Evolutionary conservation across 306 rosid species (phyloP).

Genomic region (Argentina anserina): DNA sequence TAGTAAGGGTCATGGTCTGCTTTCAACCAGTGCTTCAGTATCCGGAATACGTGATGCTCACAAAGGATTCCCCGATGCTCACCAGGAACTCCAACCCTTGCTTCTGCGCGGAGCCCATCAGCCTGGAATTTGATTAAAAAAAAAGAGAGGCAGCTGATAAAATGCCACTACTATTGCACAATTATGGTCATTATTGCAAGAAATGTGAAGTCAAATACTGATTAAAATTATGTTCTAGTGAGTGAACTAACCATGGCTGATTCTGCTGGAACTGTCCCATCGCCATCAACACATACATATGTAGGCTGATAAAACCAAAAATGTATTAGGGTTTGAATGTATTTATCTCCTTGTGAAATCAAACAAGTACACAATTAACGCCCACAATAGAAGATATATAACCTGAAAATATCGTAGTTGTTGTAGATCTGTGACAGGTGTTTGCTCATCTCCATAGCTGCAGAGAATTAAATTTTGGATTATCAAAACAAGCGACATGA

Average conservation of each 20-base stretch:
- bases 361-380: slow-evolving; percentile 5
- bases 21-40: slow-evolving; percentile 86
- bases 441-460: slow-evolving; percentile 78
- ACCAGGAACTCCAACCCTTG: slow-evolving; percentile 88
- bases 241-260: slow-evolving; percentile 71
- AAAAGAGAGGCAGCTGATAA: background rate
- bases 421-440: slow-evolving; percentile 66
- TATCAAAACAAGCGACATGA: background rate
- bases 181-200: background rate
- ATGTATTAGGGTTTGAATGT: slow-evolving; percentile 1
- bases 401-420: slow-evolving; percentile 63
- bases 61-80: slow-evolving; percentile 85
- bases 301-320: slow-evolving; percentile 55
- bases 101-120: slow-evolving; percentile 86
- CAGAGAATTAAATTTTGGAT: slow-evolving; percentile 27
- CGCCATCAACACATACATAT: slow-evolving; percentile 75
- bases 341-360: slow-evolving; percentile 5
- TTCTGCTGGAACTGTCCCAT: slow-evolving; percentile 89
- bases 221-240: background rate
- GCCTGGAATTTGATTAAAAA: slow-evolving; percentile 44
- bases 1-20: slow-evolving; percentile 90
- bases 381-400: slow-evolving; percentile 7
- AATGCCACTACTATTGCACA: background rate
- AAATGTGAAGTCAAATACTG: background rate
- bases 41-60: slow-evolving; percentile 80